phyloP scores from a whole-genome alignment of 2,329 filamentous ascomycete genomes.

The Penicillium sclerotiorum region DNA sequence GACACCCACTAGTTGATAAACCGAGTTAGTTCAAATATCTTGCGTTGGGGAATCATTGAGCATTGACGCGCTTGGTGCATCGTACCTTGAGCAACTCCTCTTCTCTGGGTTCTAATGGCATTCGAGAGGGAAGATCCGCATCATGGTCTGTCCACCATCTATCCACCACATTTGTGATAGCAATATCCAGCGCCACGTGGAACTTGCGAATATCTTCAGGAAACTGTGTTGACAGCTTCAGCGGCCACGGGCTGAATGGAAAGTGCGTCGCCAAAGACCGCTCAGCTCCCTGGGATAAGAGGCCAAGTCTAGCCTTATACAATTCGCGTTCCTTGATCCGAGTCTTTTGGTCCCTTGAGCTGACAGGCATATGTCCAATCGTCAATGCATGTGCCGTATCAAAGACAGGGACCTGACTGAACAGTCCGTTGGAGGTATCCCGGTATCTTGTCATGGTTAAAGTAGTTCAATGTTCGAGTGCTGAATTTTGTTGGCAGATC shows the following conservation, averaged over 20 bases:
- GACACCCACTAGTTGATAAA: conserved; percentile 11
- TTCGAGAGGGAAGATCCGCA: conserved; percentile 25
- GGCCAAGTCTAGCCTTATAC: neutral
- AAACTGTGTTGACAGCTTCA: neutral
- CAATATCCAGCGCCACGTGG: conserved; percentile 24
- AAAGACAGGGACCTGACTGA: too few relatives aligned
- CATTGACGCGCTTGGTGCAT: conserved; percentile 13
- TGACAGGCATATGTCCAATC: too few relatives aligned
- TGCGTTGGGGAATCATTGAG: neutral
- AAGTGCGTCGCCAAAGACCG: neutral
- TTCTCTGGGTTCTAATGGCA: conserved; percentile 31
- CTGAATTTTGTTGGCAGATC: too few relatives aligned
- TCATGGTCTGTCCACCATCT: conserved; percentile 31
- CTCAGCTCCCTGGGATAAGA: neutral
- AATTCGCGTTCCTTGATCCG: too few relatives aligned
- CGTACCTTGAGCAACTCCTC: conserved; percentile 30
- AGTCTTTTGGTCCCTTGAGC: too few relatives aligned
- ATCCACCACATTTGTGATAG: conserved; percentile 31
- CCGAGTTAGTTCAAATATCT: neutral
- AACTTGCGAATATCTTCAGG: conserved; percentile 1
- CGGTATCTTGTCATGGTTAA: too few relatives aligned
- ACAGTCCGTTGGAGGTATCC: too few relatives aligned
- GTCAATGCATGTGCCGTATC: too few relatives aligned
- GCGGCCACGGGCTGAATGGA: neutral
- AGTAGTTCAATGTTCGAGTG: too few relatives aligned